Evolutionary conservation across 352 stramenopile species (phyloP).

Genomic region (Phytophthora fragariaefolia): DNA sequence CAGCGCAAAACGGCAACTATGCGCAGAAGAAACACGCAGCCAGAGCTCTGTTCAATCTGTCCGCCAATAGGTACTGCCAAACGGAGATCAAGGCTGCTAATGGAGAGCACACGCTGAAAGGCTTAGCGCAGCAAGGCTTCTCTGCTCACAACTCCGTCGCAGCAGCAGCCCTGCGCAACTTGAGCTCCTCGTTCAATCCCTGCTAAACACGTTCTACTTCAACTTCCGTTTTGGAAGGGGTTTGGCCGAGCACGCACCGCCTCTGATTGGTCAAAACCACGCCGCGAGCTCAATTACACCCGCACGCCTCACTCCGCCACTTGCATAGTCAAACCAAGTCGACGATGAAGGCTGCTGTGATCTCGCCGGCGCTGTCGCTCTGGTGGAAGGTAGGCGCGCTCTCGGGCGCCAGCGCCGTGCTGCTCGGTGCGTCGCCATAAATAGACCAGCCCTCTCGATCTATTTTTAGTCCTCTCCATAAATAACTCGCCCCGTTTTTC

Average conservation of each 20-base stretch:
- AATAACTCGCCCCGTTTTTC: too few relatives aligned
- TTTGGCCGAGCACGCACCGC: constrained; percentile 13
- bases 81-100: constrained; percentile 1
- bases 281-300: background rate
- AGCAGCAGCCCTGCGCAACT: background rate
- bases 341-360: constrained; percentile 62
- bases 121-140: background rate
- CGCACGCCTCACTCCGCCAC: constrained; percentile 10
- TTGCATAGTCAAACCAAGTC: constrained; percentile 17
- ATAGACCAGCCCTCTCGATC: background rate
- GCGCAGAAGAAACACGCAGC: background rate
- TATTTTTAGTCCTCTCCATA: too few relatives aligned
- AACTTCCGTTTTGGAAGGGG: constrained; percentile 17
- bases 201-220: constrained; percentile 17
- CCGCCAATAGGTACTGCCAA: background rate
- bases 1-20: background rate
- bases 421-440: constrained; percentile 46
- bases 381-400: constrained; percentile 85
- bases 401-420: constrained; percentile 68
- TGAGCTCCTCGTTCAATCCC: background rate
- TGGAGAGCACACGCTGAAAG: background rate
- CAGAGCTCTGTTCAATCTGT: background rate
- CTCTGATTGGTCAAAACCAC: constrained; percentile 34
- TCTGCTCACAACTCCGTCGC: background rate
- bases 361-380: constrained; percentile 63